phyloP scores from a whole-genome alignment of 352 stramenopile species.

The Pythium insidiosum region DNA sequence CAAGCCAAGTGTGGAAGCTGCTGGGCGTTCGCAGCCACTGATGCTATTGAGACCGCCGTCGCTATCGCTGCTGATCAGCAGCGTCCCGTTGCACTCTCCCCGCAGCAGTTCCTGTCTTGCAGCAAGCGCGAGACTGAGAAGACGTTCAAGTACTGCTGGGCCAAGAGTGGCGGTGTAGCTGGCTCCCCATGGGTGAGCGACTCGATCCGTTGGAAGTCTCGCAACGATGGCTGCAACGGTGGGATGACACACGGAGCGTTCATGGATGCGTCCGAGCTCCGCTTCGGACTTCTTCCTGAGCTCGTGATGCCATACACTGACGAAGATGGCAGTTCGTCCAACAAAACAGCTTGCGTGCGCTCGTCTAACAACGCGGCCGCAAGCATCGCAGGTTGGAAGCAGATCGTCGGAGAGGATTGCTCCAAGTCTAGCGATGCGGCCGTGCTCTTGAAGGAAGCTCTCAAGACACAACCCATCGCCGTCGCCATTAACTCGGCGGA shows the following conservation, averaged over 20 bases:
- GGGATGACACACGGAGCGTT: slow-evolving; percentile 80
- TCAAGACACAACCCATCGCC: slow-evolving; percentile 59
- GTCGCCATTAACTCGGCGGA: slow-evolving; percentile 72
- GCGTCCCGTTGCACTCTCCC: slow-evolving; percentile 51
- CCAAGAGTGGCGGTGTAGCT: slow-evolving; percentile 23
- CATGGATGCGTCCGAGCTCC: slow-evolving; percentile 52
- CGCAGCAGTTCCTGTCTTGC: slow-evolving; percentile 73
- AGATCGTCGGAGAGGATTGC: slow-evolving; percentile 57
- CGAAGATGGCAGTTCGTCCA: slow-evolving; percentile 10
- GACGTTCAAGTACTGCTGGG: slow-evolving; percentile 76
- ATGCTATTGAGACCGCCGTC: slow-evolving; percentile 74
- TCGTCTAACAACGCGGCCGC: slow-evolving; percentile 49
- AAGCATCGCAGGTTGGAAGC: slow-evolving; percentile 63
- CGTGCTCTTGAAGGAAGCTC: slow-evolving; percentile 37
- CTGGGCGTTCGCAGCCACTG: slow-evolving; percentile 68
- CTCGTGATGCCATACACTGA: slow-evolving; percentile 73
- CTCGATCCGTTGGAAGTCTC: slow-evolving; percentile 67
- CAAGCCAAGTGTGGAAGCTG: slow-evolving; percentile 78
- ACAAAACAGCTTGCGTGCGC: slow-evolving; percentile 21
- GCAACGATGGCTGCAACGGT: slow-evolving; percentile 69
- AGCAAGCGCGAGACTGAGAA: slow-evolving; percentile 55
- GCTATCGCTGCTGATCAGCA: slow-evolving; percentile 51
- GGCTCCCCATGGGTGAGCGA: slow-evolving; percentile 48
- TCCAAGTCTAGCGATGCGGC: slow-evolving; percentile 34
- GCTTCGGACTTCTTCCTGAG: slow-evolving; percentile 55